Base-by-base conservation (phyloP, 2,329 filamentous ascomycete species). In the Polychaeton citri region DNA sequence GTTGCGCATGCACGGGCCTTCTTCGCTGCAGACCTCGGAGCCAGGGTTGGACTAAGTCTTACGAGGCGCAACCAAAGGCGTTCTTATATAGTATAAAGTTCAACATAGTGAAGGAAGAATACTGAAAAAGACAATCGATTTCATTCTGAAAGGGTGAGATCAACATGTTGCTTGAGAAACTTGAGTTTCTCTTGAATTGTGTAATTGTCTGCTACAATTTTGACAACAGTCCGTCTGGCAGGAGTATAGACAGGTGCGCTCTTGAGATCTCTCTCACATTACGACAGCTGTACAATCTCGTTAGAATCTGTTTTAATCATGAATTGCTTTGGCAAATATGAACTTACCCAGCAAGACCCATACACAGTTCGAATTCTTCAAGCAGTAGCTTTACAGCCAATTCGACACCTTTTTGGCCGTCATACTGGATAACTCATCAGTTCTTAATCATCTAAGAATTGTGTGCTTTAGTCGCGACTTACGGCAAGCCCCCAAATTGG, bases 401-500 rank as follows among this genome's bases (percentile, higher is more conserved):
- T 13, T 42, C 40, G 6, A 52, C 47, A 5, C 51, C 51, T 17
- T 46, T 39, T 30, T 54, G 42, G 5, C 50, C 52, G 9, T 49
- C 38, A 26, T 44, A 44, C 26, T 58, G 53, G 17, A 65, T 42
- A n/a, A 7, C 60, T 63, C 15, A 32, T 19, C 8, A 3, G 12
- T 15, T 10, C 10, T 21, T 13, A 24, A 7, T 3, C n/a, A 32
- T 16, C 24, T 13, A 4, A 6, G 13, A 13, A 13, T n/a, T 12
- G 6, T 10, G 30, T 2, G 7, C 15, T 4, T 2, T 15, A 36
- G 2, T 12, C 6, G 21, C n/a, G 12, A 34, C 39, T 43, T 21
- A 40, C 43, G 3, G 13, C 41, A 26, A 37, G 19, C 12, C 38
- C 43, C 43, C 40, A 36, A 28, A 41, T 39, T 19, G 43, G 24